phyloP scores from a whole-genome alignment of 139 green algal genomes.

The Edaphochlamys debaryana region DNA sequence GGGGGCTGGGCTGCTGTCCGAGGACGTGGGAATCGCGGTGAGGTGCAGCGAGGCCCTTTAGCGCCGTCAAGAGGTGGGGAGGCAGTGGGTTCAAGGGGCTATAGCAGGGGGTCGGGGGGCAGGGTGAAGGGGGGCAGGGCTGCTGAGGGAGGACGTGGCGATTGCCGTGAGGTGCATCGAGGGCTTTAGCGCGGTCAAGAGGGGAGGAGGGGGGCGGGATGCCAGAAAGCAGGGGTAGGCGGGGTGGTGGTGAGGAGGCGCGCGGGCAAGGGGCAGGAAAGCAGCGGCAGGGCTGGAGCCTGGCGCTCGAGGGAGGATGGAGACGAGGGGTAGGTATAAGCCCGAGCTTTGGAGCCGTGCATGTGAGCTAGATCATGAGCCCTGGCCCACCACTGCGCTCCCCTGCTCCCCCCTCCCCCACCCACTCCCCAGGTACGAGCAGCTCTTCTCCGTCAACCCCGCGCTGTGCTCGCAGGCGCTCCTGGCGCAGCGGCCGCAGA shows the following conservation, averaged over 20 bases:
- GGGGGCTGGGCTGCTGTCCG: conserved; percentile 53
- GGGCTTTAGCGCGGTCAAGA: no score
- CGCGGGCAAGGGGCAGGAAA: no score
- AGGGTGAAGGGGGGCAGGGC: conserved; percentile 36
- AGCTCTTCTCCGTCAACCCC: conserved; percentile 43
- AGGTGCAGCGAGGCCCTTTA: conserved; percentile 80
- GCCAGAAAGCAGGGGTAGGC: no score
- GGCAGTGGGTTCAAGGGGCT: no score
- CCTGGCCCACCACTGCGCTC: neutral
- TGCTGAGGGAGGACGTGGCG: conserved; percentile 64
- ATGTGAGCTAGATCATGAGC: no score
- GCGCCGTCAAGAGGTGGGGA: conserved; percentile 72
- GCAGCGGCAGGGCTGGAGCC: no score
- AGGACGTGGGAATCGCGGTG: conserved; percentile 68
- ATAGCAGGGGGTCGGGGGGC: neutral
- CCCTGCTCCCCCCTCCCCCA: neutral
- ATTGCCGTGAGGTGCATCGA: no score
- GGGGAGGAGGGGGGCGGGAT: no score
- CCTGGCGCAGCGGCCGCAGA: conserved; percentile 54
- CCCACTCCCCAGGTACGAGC: conserved; percentile 15
- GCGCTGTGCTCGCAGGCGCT: conserved; percentile 43
- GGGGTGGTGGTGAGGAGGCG: no score
- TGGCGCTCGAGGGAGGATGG: no score
- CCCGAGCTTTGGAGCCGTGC: no score
- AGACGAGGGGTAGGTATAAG: no score